phyloP scores from a whole-genome alignment of 768 basidiomycete species.

The Hirschioporus abietinus region DNA sequence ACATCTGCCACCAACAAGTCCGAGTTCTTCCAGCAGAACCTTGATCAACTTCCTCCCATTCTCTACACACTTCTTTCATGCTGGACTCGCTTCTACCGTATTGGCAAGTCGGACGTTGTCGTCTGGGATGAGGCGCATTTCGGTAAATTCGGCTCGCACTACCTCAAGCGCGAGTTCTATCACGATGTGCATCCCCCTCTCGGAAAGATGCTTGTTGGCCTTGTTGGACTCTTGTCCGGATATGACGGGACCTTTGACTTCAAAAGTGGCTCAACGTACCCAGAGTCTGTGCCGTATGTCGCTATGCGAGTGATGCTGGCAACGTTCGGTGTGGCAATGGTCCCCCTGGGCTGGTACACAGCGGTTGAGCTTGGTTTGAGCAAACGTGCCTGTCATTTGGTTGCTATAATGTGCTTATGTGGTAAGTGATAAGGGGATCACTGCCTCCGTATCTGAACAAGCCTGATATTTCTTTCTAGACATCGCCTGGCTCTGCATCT shows the following conservation, averaged over 20 bases:
- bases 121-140: constrained; percentile 99
- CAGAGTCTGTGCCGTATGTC: constrained; percentile 80
- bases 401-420: constrained; percentile 88
- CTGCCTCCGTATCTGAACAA: neutral
- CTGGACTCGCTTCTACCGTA: constrained; percentile 92
- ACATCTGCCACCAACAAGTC: constrained; percentile 32
- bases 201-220: constrained; percentile 97
- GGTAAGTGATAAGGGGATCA: constrained; percentile 47
- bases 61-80: constrained; percentile 92
- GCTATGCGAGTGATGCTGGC: constrained; percentile 96
- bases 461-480: constrained; percentile 42
- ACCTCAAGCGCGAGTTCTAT: constrained; percentile 98
- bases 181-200: constrained; percentile 99
- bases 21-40: constrained; percentile 77
- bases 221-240: constrained; percentile 85
- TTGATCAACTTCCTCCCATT: constrained; percentile 70
- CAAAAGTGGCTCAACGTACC: constrained; percentile 85
- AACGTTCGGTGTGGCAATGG: constrained; percentile 90
- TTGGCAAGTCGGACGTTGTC: constrained; percentile 79
- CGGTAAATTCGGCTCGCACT: constrained; percentile 97
- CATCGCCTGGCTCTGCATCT: constrained; percentile 94
- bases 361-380: constrained; percentile 92
- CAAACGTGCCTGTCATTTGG: constrained; percentile 82
- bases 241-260: constrained; percentile 93
- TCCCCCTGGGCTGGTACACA: constrained; percentile 96